Evolutionary conservation across 2,329 filamentous ascomycete species (phyloP), one percentile per base, ranked within the genome.

Genomic region (Calonectria henricotiae): DNA sequence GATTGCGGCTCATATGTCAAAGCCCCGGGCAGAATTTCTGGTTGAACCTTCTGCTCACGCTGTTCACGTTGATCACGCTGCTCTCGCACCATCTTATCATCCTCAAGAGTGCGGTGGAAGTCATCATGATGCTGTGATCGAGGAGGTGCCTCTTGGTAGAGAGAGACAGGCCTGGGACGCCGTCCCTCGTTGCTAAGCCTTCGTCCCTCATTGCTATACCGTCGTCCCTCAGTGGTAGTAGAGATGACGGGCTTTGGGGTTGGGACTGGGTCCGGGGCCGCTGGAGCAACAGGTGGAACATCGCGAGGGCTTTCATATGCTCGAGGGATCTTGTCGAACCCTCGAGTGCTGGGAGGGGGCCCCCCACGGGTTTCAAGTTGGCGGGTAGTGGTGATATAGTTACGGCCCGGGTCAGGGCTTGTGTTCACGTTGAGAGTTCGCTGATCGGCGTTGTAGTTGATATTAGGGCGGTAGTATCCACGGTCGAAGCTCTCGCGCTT

Each of bases 311-410:
- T 87, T 71, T 89, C 89, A 7, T 72, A 76, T 39, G 82, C 55
- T 68, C 88, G 84, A 74, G 89, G 89, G 72, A 93, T 89, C 81
- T 90, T 93, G 75, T 94, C 92, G 73, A 94, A 90, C 0, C 91
- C 92, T 74, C 92, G 86, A 3, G 90, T 93, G 5, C 91, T 89
- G 5, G 91, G 91, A 11, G 93, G 93, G 2, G 92, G 92, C 0
- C 88, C 86, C 37, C 87, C 80, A 27, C 82, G 77, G 47, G 74
- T 78, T 15, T 87, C 85, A 68, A 85, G 83, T 7, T 78, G 78
- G 5, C 81, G 80, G 69, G 71, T 79, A 17, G 74, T 76, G 5
- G 73, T 62, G 62, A 83, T 84, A 70, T 85, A 86, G 32, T 81
- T 82, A 23, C 85, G 86, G 62, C 78, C 80, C 23, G 85, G 72